Conservation (phyloP, 116 monocot species). For the Zostera marina region DNA sequence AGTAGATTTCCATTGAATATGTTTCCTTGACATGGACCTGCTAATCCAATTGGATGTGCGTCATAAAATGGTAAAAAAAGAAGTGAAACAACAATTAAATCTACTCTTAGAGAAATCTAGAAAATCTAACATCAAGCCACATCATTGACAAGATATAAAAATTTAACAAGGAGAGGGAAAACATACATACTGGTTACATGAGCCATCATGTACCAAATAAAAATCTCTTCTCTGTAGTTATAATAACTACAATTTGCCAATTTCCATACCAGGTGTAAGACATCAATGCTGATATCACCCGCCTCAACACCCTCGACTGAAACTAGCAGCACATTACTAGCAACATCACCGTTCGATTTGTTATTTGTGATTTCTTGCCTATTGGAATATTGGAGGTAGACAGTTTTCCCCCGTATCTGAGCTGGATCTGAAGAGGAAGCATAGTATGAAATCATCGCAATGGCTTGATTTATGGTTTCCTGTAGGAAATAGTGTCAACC, state of each 20-base stretch:
- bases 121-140: slow-evolving; percentile 3
- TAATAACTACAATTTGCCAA: slow-evolving; percentile 1
- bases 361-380: slow-evolving; percentile 37
- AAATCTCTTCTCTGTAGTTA: neutral
- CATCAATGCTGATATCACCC: slow-evolving; percentile 59
- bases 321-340: slow-evolving; percentile 41
- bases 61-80: slow-evolving; percentile 12
- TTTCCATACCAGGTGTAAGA: slow-evolving; percentile 42
- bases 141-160: slow-evolving; percentile 10
- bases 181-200: neutral
- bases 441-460: slow-evolving; percentile 50
- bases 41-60: slow-evolving; percentile 29
- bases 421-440: slow-evolving; percentile 48
- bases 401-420: slow-evolving; percentile 50
- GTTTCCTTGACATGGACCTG: slow-evolving; percentile 36
- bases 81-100: slow-evolving; percentile 12
- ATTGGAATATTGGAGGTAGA: slow-evolving; percentile 58
- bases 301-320: slow-evolving; percentile 44
- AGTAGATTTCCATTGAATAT: slow-evolving; percentile 31
- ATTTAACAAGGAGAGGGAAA: neutral
- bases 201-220: neutral
- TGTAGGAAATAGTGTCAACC: neutral
- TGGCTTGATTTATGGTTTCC: slow-evolving; percentile 33
- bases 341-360: slow-evolving; percentile 29
- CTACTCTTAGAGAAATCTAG: slow-evolving; percentile 6